These are phyloP conservation scores for Marasmius tenuissimus DNA, from an alignment of 1,284 basidiomycete species.

Conservation along the genomic window DNA sequence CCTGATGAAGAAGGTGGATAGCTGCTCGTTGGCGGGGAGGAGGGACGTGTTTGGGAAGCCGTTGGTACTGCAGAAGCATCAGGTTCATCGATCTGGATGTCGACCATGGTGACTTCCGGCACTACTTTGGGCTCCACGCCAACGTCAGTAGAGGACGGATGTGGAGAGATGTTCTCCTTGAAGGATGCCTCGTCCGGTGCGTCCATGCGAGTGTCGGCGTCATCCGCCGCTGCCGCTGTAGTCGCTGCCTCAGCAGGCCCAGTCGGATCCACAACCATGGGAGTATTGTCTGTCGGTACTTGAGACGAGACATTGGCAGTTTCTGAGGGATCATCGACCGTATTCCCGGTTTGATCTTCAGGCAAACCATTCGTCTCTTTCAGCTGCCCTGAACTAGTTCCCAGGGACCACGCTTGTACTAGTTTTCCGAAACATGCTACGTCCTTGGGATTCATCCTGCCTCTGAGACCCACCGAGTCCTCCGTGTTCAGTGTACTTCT, in stretches of 20 bases:
- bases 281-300: background rate
- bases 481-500: conserved; percentile 44
- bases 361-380: background rate
- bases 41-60: too few relatives aligned
- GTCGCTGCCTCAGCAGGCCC: background rate
- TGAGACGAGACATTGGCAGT: background rate
- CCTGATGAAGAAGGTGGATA: background rate
- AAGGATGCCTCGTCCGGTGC: background rate
- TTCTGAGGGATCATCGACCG: background rate
- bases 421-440: conserved; percentile 46
- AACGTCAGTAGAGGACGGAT: background rate
- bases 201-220: background rate
- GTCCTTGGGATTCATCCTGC: conserved; percentile 50
- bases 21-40: background rate
- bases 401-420: conserved; percentile 56
- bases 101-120: background rate
- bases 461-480: conserved; percentile 43
- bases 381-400: conserved; percentile 23
- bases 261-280: background rate
- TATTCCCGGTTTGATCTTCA: background rate
- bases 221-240: background rate
- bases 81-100: background rate
- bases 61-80: background rate
- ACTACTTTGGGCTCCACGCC: background rate
- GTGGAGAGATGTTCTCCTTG: background rate